Evolutionary conservation across 768 basidiomycete genomes (phyloP), one percentile per base, ranked within the genome.

Genomic region (Polyporus arcularius): DNA sequence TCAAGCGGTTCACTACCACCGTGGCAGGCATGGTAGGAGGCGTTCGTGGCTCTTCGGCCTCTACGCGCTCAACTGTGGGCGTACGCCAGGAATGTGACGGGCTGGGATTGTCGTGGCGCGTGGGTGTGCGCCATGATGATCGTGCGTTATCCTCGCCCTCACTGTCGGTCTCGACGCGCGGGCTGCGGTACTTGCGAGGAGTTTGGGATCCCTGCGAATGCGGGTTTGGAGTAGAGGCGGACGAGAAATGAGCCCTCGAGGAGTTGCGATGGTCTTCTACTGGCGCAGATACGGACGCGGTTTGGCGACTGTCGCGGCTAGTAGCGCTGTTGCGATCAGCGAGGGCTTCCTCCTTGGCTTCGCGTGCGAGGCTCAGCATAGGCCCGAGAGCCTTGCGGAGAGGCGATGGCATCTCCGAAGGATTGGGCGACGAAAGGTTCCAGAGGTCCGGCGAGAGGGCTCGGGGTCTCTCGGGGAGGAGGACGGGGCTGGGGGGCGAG

Each of bases 151-250:
- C 61, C 35, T 62, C 61, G 2, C 40, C 46, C 39, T 62, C 61
- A 53, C 61, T 62, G 26, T 62, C 61, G 15, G 61, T 58, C 53
- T 62, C 61, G 15, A 62, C 61, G 41, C 61, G 61, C 15, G 61
- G 61, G 28, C 56, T 62, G 40, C 47, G 61, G 16, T 62, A 62
- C 57, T 58, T 62, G 46, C 61, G 61, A 28, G 48, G 47, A 30
- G 46, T 41, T 45, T 61, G 60, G 32, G 50, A 39, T 9, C 48
- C n/a, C 45, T 4, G 45, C 26, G 41, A 46, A 26, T 43, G 52
- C 26, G 61, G 38, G 15, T 57, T 55, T 5, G 61, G 52, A 2
- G 61, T 56, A 1, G 56, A 58, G 18, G 46, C 32, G 26, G 61
- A 57, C 8, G 61, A 58, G n/a, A 57, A 63, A 9, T 53, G 53